Conservation (phyloP, 2,329 filamentous ascomycete genomes). For the Lasiodiplodia sp. region DNA sequence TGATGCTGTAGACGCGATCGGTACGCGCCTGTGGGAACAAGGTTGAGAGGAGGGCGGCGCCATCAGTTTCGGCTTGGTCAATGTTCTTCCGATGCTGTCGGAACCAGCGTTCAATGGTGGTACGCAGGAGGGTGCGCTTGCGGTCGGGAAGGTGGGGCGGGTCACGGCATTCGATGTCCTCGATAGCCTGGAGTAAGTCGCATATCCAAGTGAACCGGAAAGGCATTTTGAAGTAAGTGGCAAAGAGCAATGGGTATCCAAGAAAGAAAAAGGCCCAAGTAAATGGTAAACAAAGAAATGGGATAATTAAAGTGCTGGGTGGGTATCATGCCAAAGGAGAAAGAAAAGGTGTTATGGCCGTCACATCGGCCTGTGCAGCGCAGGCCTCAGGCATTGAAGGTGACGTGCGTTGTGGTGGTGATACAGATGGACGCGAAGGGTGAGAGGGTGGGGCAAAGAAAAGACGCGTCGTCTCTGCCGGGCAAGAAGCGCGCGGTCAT, state of each 20-base stretch:
- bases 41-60: constrained; percentile 73
- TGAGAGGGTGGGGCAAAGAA: constrained; percentile 1
- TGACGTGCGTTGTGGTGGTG: not conserved
- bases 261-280: constrained; percentile 26
- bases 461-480: constrained; percentile 1
- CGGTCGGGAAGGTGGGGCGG: constrained; percentile 47
- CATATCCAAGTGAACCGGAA: constrained; percentile 75
- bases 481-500: constrained; percentile 16
- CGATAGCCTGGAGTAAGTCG: constrained; percentile 73
- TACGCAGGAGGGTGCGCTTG: constrained; percentile 38
- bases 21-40: constrained; percentile 77
- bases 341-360: not conserved
- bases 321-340: constrained; percentile 23
- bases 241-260: constrained; percentile 15
- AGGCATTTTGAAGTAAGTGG: constrained; percentile 57
- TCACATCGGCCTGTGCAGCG: not conserved
- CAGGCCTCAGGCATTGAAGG: not conserved
- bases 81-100: constrained; percentile 65
- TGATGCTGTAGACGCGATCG: constrained; percentile 79
- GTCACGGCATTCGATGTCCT: constrained; percentile 55
- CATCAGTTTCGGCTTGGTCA: constrained; percentile 63
- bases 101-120: constrained; percentile 73
- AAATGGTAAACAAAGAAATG: not conserved
- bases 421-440: not conserved
- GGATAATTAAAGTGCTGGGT: not conserved